Base-by-base conservation (phyloP, 352 stramenopile species). In the Phytophthora boehmeriae region DNA sequence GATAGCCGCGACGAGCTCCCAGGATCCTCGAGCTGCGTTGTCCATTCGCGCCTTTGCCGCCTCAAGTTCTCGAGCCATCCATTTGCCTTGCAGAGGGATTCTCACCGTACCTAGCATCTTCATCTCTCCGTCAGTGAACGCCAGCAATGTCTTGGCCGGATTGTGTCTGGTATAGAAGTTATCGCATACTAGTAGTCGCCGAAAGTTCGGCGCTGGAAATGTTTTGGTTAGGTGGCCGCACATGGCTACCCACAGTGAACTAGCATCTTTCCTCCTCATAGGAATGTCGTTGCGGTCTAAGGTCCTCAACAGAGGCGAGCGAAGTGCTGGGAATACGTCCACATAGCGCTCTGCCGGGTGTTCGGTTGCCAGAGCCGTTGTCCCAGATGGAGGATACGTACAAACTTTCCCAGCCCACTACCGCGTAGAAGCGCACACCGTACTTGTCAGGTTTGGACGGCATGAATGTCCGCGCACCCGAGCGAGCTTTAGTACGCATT, bases 221-320 rank as follows among this genome's bases (percentile, higher is more conserved):
- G 10, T 20, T 22, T 30, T 13, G 0, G 53, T 53, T 3, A 53
- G 16, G 8, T 60, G 53, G 2, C 53, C 28, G 4, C n/a, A 25
- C 53, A 60, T 60, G 1, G 53, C 53, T 13, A 60, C 32, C 53
- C 53, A 53, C 4, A 60, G 14, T 16, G 42, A 8, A n/a, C 42
- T 4, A 20, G 9, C n/a, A 30, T 22, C 17, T 8, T 36, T 30
- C 14, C 23, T 23, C 3, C 8, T 28, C 1, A 60, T 20, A 9
- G 28, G 19, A 32, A 36, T 41, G 19, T 44, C 34, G 5, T 20
- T 1, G 14, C 28, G n/a, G 0, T 14, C 8, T 2, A 52, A 11
- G 1, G 39, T 59, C 13, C 28, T 10, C 2, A 22, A 9, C 0
- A 46, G 8, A 13, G 41, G 10, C 0, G 17, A 25, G 1, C 41